phyloP scores from a whole-genome alignment of 108 stramenopile genomes.

The Aurantiochytrium sp. region DNA sequence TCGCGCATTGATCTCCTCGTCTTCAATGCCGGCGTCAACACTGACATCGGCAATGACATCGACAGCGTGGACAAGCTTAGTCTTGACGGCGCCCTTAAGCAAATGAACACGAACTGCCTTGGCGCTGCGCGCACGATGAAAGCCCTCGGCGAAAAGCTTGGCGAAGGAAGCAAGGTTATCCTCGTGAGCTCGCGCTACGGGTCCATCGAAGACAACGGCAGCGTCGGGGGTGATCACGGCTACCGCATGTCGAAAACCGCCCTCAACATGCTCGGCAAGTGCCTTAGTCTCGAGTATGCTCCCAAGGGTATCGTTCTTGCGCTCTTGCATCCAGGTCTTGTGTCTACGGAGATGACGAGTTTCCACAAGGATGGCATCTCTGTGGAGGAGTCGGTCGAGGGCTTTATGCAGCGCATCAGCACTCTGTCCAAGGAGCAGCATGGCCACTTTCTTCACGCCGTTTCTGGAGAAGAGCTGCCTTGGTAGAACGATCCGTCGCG shows the following conservation, averaged over 20 bases:
- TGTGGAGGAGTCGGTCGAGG: background rate
- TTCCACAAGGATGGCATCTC: background rate
- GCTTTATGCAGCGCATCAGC: background rate
- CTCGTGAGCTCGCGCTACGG: background rate
- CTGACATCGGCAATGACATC: background rate
- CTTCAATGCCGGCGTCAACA: background rate
- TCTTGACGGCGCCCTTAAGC: background rate
- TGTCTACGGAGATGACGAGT: background rate
- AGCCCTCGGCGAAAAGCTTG: background rate
- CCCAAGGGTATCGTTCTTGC: background rate
- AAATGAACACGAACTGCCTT: background rate
- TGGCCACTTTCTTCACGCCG: background rate
- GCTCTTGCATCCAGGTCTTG: background rate
- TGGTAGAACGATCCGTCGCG: background rate
- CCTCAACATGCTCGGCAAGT: background rate
- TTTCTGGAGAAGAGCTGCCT: background rate
- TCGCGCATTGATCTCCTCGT: background rate
- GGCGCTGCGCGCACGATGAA: background rate
- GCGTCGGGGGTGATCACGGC: background rate
- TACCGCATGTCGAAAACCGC: conserved; percentile 19
- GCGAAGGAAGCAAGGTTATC: background rate
- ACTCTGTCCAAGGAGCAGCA: background rate
- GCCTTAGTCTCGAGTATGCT: background rate
- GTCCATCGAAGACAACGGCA: conserved; percentile 16
- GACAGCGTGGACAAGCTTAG: background rate